Conservation (phyloP, 225 moss, liverwort and hornwort genomes). For the Pseudisothecium myosuroides region DNA sequence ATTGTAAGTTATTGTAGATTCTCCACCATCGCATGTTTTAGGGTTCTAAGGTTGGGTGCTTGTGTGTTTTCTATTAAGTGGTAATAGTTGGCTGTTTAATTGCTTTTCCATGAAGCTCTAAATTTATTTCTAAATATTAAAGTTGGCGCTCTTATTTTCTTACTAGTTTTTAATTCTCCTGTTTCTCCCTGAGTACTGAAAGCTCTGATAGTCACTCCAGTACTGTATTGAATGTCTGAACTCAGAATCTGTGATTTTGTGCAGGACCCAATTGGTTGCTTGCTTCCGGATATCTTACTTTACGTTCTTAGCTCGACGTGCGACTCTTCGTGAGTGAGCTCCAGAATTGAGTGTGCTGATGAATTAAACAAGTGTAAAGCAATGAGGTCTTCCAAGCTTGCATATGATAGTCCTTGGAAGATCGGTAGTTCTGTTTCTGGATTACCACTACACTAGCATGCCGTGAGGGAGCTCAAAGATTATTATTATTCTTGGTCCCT, state of each 20-base stretch:
- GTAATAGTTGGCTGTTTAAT: neutral
- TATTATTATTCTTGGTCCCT: neutral
- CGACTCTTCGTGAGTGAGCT: neutral
- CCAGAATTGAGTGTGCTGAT: neutral
- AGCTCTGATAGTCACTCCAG: neutral
- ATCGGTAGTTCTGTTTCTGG: neutral
- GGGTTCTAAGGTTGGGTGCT: neutral
- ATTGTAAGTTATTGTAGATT: constrained; percentile 12
- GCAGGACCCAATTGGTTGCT: constrained; percentile 16
- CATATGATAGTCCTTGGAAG: neutral
- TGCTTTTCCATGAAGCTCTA: neutral
- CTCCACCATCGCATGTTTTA: neutral
- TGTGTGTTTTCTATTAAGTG: neutral
- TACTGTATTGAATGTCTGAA: neutral
- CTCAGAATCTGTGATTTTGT: neutral
- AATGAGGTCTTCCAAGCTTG: neutral
- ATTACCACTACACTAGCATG: neutral
- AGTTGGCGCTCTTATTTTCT: neutral
- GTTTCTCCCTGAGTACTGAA: neutral
- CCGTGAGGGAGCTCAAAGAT: neutral
- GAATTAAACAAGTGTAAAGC: neutral
- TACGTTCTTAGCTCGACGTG: neutral
- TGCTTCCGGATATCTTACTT: neutral
- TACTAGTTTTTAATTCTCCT: neutral
- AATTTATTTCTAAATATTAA: neutral